These are phyloP conservation scores for Boletus smithii DNA, from an alignment of 1,284 basidiomycete species.

Conservation along the genomic window DNA sequence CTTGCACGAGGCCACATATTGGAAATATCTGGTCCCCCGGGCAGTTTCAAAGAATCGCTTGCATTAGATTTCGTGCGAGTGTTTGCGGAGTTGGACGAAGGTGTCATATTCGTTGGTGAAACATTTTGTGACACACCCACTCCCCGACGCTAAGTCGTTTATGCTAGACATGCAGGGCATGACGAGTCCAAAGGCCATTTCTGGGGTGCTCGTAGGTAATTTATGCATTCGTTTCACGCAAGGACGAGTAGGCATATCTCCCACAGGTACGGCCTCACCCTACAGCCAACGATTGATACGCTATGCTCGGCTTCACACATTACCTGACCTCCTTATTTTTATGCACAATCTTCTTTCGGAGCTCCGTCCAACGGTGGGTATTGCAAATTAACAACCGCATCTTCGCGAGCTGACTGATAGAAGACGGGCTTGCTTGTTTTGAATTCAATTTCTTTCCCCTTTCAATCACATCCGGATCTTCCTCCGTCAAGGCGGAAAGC, in stretches of 20 bases:
- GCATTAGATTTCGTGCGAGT: slow-evolving; percentile 47
- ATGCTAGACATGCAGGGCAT: slow-evolving; percentile 61
- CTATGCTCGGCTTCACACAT: slow-evolving; percentile 38
- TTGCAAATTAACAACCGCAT: slow-evolving; percentile 15
- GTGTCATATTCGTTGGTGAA: slow-evolving; percentile 63
- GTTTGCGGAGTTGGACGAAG: slow-evolving; percentile 45
- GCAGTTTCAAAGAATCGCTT: slow-evolving; percentile 57
- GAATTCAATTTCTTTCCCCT: slow-evolving; percentile 63
- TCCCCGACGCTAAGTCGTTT: slow-evolving; percentile 12
- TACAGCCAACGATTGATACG: slow-evolving; percentile 25
- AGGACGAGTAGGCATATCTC: slow-evolving; percentile 14
- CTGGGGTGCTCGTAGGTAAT: slow-evolving; percentile 41
- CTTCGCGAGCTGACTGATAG: slow-evolving; percentile 15
- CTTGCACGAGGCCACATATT: slow-evolving; percentile 57
- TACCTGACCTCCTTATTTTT: slow-evolving; percentile 58
- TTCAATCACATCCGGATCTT: slow-evolving; percentile 47
- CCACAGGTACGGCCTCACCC: slow-evolving; percentile 25
- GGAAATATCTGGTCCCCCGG: slow-evolving; percentile 73
- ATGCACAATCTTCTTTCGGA: slow-evolving; percentile 50
- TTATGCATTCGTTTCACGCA: slow-evolving; percentile 18
- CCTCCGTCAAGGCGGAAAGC: slow-evolving; percentile 37
- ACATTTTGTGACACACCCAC: background rate
- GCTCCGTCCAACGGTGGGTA: slow-evolving; percentile 46
- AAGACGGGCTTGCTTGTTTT: slow-evolving; percentile 58
- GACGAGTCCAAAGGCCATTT: slow-evolving; percentile 47